Conservation (phyloP, 192 early-diverging fungal species). For the Coemansia asiatica region DNA sequence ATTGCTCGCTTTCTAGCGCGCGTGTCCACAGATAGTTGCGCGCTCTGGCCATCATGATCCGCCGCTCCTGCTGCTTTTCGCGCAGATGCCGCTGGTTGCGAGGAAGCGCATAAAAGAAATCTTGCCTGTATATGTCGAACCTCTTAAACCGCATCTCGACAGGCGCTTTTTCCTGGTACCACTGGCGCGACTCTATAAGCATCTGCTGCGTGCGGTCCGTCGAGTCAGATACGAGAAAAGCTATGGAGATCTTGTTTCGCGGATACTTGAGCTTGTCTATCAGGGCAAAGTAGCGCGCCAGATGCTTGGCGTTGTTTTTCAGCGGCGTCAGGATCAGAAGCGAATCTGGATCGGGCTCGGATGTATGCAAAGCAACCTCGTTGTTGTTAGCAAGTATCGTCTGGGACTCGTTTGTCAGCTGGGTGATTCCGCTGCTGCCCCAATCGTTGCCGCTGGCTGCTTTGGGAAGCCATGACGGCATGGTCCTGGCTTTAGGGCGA, state of each 20-base stretch:
- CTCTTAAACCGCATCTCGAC: constrained; percentile 55
- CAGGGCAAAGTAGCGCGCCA: constrained; percentile 63
- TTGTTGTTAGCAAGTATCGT: constrained; percentile 32
- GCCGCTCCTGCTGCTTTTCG: constrained; percentile 59
- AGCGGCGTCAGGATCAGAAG: constrained; percentile 66
- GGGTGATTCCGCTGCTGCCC: background rate
- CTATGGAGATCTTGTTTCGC: constrained; percentile 63
- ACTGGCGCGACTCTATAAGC: constrained; percentile 42
- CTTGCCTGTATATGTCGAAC: constrained; percentile 63
- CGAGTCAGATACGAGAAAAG: constrained; percentile 66
- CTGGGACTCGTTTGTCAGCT: constrained; percentile 28
- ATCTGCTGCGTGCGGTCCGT: constrained; percentile 60
- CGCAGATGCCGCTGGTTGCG: constrained; percentile 62
- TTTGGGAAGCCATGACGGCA: constrained; percentile 49
- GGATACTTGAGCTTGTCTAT: constrained; percentile 61
- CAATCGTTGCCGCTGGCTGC: background rate
- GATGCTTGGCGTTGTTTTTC: constrained; percentile 60
- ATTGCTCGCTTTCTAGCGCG: constrained; percentile 61
- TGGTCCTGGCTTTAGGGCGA: constrained; percentile 22
- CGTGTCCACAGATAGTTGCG: constrained; percentile 64
- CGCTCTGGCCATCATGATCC: constrained; percentile 61
- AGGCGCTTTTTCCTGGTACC: constrained; percentile 49
- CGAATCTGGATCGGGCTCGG: constrained; percentile 40
- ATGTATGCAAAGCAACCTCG: constrained; percentile 26
- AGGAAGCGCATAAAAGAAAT: constrained; percentile 54